phyloP scores from a whole-genome alignment of 805 yeast genomes.

The Zygotorulaspora chibaensis region DNA sequence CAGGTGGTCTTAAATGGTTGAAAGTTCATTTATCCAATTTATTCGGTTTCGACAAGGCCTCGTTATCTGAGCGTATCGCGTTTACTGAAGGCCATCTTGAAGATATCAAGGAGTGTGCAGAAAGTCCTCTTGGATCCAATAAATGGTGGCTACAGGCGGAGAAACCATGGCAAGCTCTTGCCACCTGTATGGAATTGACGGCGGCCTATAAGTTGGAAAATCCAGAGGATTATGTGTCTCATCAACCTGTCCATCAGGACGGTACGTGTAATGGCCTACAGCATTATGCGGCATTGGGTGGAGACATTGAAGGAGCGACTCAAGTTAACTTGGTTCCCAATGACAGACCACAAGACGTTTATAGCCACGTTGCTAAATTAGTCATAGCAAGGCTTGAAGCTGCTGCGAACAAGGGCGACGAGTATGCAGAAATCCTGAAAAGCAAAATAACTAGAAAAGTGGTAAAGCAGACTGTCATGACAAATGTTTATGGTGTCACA shows the following conservation, averaged over 20 bases:
- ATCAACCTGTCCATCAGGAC: constrained; percentile 79
- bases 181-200: constrained; percentile 61
- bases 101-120: constrained; percentile 53
- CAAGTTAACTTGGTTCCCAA: constrained; percentile 73
- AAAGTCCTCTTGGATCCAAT: constrained; percentile 52
- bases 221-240: constrained; percentile 62
- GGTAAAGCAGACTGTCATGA: constrained; percentile 97
- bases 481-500: constrained; percentile 96
- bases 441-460: constrained; percentile 77
- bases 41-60: constrained; percentile 70
- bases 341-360: constrained; percentile 73
- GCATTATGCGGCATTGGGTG: constrained; percentile 84
- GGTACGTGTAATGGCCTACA: constrained; percentile 86
- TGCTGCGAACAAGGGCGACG: constrained; percentile 52
- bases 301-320: constrained; percentile 76
- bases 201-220: constrained; percentile 59
- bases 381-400: constrained; percentile 52
- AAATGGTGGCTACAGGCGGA: constrained; percentile 73
- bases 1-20: constrained; percentile 63
- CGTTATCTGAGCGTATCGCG: constrained; percentile 57
- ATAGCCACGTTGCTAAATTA: constrained; percentile 61
- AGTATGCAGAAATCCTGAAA: constrained; percentile 46
- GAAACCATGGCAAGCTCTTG: constrained; percentile 79
- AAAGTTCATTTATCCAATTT: constrained; percentile 72
- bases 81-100: constrained; percentile 57